Base-by-base conservation (phyloP, 179 eudicot species). In the Nepenthes alata region DNA sequence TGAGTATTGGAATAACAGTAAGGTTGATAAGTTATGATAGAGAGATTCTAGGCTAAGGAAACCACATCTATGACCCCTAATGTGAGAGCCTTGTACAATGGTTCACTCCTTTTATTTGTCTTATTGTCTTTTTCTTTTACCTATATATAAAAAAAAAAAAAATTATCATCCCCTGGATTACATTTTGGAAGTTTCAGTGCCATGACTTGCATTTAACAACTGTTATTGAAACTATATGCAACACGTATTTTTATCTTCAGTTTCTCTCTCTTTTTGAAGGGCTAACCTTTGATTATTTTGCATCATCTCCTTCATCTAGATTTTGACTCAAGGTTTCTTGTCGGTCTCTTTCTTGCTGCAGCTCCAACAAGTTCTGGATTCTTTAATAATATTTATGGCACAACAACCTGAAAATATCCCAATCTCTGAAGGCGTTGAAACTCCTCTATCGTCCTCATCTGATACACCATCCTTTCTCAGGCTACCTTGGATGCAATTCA, bases 351-450 rank as follows among this genome's bases (percentile, higher is more conserved):
- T 53, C 68, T 65, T 79, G 55, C 70, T 81, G 74, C 89, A 94
- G 99, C 91, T 94, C 70, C 99, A 94, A 74, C 97, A 94, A 78
- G 88, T 84, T 56, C 37, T 94, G 75, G 99, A 94, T 75, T 94
- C 99, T 35, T 90, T 82, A 74, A 84, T 94, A 57, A 84, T 91
- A 75, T 85, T 71, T 84, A 67, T 87, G 77, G 75, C 85, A 58
- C 97, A 88, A 75, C 78, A 79, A 77, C 64, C 53, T 53, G 74
- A 60, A 48, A 44, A 69, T 13, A 65, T 74, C 69, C 65, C 61
- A 37, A 66, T 35, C 61, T 60, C 58, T 61, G 72, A 60, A 64
- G 81, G 74, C 57, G 35, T 62, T 59, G 71, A 67, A 60, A 65
- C 70, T 59, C 60, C 73, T 76, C 39, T 56, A 58, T 34, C 68